Evolutionary conservation across 306 rosid species (phyloP).

Genomic region (Vigna angularis): DNA sequence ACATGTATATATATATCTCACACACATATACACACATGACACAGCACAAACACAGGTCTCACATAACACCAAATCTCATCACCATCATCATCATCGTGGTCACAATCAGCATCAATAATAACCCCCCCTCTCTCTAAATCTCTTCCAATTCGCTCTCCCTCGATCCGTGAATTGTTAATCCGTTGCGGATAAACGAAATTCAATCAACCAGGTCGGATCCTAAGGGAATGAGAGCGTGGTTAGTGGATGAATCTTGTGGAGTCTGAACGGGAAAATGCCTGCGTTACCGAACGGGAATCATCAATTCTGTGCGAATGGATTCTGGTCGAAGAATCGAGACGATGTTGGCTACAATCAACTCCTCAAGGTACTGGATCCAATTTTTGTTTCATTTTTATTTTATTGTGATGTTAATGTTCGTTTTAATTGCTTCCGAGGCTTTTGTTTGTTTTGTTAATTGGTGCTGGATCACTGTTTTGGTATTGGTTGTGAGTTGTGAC

Average conservation of each 20-base stretch:
- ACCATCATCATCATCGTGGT: conserved; percentile 39
- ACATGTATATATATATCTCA: background rate
- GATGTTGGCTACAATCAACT: conserved; percentile 86
- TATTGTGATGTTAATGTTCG: conserved; percentile 11
- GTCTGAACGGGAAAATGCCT: conserved; percentile 70
- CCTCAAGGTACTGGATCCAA: conserved; percentile 73
- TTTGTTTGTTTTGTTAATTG: conserved; percentile 26
- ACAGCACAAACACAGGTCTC: conserved; percentile 42
- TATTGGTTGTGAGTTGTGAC: conserved; percentile 8
- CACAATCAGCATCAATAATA: conserved; percentile 46
- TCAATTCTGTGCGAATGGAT: conserved; percentile 65
- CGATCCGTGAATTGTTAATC: conserved; percentile 38
- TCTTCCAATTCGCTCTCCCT: conserved; percentile 41
- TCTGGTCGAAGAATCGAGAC: conserved; percentile 86
- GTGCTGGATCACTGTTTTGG: conserved; percentile 51
- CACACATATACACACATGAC: background rate
- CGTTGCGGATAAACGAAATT: conserved; percentile 35
- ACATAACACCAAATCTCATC: conserved; percentile 75
- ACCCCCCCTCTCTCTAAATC: conserved; percentile 53
- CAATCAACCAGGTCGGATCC: conserved; percentile 37
- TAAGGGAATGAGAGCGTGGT: conserved; percentile 52
- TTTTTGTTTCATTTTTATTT: conserved; percentile 32
- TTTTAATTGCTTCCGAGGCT: conserved; percentile 21
- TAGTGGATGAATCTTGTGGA: conserved; percentile 48
- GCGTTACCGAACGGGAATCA: conserved; percentile 75